Evolutionary conservation across 768 basidiomycete genomes (phyloP).

Genomic region (Rhodotorula graminis): DNA sequence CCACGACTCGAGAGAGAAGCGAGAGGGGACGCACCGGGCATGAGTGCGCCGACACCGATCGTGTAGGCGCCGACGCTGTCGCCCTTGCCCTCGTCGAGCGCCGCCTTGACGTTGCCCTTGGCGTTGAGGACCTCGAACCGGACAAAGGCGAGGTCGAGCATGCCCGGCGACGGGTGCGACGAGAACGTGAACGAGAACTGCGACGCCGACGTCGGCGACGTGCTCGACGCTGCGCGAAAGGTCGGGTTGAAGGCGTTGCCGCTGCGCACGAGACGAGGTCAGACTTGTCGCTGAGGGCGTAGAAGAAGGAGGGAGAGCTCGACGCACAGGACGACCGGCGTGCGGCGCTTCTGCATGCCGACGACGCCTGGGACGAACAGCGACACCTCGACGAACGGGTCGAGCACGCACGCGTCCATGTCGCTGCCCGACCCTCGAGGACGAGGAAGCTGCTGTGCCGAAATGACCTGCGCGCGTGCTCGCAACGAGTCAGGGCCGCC

Average conservation of each 20-base stretch:
- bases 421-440: conserved; percentile 47
- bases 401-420: conserved; percentile 47
- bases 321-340: conserved; percentile 25
- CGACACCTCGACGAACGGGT: conserved; percentile 77
- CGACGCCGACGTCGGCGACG: conserved; percentile 49
- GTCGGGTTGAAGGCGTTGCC: conserved; percentile 84
- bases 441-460: conserved; percentile 78
- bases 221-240: conserved; percentile 60
- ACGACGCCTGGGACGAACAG: conserved; percentile 51
- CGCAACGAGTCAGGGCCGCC: background rate
- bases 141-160: conserved; percentile 80
- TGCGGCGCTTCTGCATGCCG: conserved; percentile 24
- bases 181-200: conserved; percentile 63
- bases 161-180: conserved; percentile 55
- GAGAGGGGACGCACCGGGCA: conserved; percentile 57
- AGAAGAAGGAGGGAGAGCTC: background rate
- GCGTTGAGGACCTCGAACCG: conserved; percentile 69
- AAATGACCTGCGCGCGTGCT: conserved; percentile 56
- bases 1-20: conserved; percentile 42
- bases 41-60: conserved; percentile 63
- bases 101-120: conserved; percentile 46
- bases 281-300: background rate
- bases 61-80: conserved; percentile 71
- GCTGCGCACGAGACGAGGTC: conserved; percentile 2
- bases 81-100: conserved; percentile 52